Base-by-base conservation (phyloP, 441 rosid genomes). In the Brassica balearica region DNA sequence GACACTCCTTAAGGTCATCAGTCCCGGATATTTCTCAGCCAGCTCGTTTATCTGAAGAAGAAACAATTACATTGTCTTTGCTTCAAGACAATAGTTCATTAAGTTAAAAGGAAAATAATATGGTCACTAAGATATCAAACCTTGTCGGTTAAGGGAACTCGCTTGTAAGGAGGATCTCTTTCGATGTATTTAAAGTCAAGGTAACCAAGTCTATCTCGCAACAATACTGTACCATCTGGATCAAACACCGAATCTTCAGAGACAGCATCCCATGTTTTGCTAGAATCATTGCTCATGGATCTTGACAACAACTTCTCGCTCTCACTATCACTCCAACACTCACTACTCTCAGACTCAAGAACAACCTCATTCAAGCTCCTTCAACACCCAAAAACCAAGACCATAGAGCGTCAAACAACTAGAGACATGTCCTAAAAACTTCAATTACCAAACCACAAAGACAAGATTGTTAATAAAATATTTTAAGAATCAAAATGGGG, bases 111-210 rank as follows among this genome's bases (percentile, higher is more conserved):
- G 8, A 34, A 2, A 60, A 72, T 5, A 62, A 19, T 20, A 19
- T 1, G 5, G 32, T 53, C 4, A 51, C 20, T 62, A 53, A 71
- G 11, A 15, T 14, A 62, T 43, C 55, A 41, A 59, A 92, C 97
- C 95, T 91, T 88, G 56, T 87, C 90, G 3, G 67, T 67, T 59
- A 93, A 85, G 1, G 96, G 97, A 82, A 85, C 75, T 65, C 97
- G 83, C 78, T 82, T 81, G 83, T 85, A 83, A 0, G 97, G 93
- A 67, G 88, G 79, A 65, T 81, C 84, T 20, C 32, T 82, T 84
- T 91, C 97, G 0, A 86, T 76, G 80, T 77, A 85, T 48, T 90
- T 85, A 10, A 88, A 77, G 84, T 86, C 90, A 56, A 84, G 88
- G 78, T 48, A 67, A 15, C 96, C 94, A 66, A 90, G 84, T 76